phyloP scores from a whole-genome alignment of 768 basidiomycete species.

The Mycena rebaudengoi region DNA sequence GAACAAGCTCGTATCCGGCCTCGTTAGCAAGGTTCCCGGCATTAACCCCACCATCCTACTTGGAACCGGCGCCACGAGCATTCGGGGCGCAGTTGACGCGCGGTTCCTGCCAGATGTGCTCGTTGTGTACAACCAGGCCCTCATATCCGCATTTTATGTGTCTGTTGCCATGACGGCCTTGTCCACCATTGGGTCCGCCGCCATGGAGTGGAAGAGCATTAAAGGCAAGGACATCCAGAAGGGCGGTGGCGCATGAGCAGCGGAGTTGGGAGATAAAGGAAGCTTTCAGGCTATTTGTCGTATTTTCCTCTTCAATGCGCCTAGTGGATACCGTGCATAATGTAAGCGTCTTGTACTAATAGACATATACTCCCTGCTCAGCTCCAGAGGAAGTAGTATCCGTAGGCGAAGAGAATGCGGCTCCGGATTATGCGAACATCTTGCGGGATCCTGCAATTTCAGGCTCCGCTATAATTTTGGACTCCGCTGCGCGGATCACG shows the following conservation, averaged over 20 bases:
- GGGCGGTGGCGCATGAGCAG: background rate
- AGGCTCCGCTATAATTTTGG: too few species aligned
- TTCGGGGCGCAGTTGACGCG: conserved; percentile 1
- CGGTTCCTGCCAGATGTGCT: conserved; percentile 1
- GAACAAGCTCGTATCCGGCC: conserved; percentile 9
- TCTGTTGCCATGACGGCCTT: background rate
- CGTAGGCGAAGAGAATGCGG: too few species aligned
- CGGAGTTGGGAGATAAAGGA: background rate
- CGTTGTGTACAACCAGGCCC: conserved; percentile 14
- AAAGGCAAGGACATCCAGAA: conserved; percentile 15
- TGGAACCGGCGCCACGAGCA: conserved; percentile 11
- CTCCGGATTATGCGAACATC: too few species aligned
- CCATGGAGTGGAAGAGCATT: conserved; percentile 15
- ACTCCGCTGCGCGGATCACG: too few species aligned
- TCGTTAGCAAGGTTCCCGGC: conserved; percentile 7
- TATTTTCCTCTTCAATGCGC: too few species aligned
- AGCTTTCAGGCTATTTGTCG: background rate
- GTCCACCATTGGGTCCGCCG: background rate
- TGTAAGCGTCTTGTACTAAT: too few species aligned
- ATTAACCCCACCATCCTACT: conserved; percentile 3
- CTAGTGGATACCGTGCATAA: too few species aligned
- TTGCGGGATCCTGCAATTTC: too few species aligned
- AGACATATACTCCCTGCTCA: too few species aligned
- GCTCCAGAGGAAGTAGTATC: too few species aligned
- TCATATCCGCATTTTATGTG: conserved; percentile 6